A percentile compares a stretch with the other conserved stretches of the same genome.
Conservation (phyloP, 345 rosid species). For the Populus deltoides region DNA sequence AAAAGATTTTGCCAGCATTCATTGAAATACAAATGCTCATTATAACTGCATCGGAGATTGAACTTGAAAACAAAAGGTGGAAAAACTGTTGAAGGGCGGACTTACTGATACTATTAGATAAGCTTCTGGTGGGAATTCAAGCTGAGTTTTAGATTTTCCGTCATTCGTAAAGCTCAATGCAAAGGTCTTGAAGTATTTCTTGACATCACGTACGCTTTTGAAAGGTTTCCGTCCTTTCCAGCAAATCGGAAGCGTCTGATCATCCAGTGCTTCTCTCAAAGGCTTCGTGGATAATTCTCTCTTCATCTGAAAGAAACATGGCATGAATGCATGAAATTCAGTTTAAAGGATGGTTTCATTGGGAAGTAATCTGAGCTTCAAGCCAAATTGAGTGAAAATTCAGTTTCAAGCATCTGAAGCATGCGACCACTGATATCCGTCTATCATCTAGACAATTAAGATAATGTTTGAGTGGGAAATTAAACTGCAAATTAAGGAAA, state of each 20-base stretch:
- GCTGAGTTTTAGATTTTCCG: conserved; percentile 48
- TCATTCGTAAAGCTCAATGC: conserved; percentile 52
- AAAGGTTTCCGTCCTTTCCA: conserved; percentile 89
- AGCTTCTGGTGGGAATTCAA: conserved; percentile 66
- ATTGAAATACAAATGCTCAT: background rate
- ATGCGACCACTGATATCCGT: background rate
- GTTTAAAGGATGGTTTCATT: background rate
- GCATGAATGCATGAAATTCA: background rate
- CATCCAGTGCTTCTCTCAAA: conserved; percentile 58
- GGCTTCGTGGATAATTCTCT: conserved; percentile 49
- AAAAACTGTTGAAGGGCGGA: background rate
- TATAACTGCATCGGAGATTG: background rate
- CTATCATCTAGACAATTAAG: background rate
- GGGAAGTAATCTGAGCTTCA: background rate
- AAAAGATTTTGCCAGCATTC: conserved; percentile 6
- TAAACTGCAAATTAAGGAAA: background rate
- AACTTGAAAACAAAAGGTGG: background rate
- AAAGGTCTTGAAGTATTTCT: conserved; percentile 68
- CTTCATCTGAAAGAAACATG: conserved; percentile 40
- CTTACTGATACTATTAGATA: conserved; percentile 84
- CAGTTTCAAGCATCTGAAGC: background rate
- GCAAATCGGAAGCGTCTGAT: conserved; percentile 71
- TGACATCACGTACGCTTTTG: conserved; percentile 58
- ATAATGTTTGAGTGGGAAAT: background rate
- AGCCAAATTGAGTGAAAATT: background rate